Evolutionary conservation across 495 filamentous ascomycete genomes (phyloP), one percentile per base, ranked within the genome.

Genomic region (Podospora pseudocomata): DNA sequence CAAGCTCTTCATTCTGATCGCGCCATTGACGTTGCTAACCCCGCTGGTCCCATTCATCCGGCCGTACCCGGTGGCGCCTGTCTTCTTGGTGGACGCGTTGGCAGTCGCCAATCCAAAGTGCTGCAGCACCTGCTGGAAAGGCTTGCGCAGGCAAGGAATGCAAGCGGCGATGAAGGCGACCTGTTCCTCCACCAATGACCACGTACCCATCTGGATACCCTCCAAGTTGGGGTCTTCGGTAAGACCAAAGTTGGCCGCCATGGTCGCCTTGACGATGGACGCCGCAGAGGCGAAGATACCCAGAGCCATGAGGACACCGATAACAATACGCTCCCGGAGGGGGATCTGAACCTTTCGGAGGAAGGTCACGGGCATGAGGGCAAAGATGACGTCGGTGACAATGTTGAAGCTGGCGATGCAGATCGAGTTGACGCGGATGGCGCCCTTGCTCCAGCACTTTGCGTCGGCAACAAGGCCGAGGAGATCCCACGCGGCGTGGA

Each of bases 81-180:
- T 62, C 60, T 62, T 11, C 60, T 62, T 62, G 60, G 60, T 13
- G 60, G 23, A 32, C 60, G 30, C 44, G 26, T 27, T 27, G 16
- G 32, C 23, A 2, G 69, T 65, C 30, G 19, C 60, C 30, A 71
- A 19, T 28, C 70, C 70, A 19, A 68, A 44, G 32, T 56, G 30
- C 56, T 23, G 23, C 16, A 71, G 67, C 26, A 68, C 58, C 57
- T 27, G 30, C 70, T 71, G 66, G 53, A 71, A 68, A 11, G 67
- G 70, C 54, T 49, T 34, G 30, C 70, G 63, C 63, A 71, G 49
- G 53, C 44, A 59, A 23, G 70, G 70, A 20, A 71, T 60, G 70
- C 70, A 71, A 5, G 70, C 70, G 7, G 66, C 66, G 19, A 71
- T 68, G 64, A 71, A 71, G 23, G 70, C 70, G 11, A 71, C 64